Base-by-base conservation (phyloP, 192 early-diverging fungal species). In the Piromyces finnis region DNA sequence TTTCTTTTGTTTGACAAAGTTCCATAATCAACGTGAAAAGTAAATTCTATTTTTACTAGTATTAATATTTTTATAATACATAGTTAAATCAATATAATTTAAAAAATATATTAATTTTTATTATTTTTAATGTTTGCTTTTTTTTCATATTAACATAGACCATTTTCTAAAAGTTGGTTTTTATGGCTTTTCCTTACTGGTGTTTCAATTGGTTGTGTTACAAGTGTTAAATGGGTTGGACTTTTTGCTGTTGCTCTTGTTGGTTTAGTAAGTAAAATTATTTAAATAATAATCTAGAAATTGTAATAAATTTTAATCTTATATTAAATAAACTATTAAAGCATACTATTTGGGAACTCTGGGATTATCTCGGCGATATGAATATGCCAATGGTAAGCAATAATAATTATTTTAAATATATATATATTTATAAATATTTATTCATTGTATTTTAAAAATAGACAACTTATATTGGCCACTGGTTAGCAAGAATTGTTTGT, bases 211-310 rank as follows among this genome's bases (percentile, higher is more conserved):
- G 79, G 79, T 77, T 80, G 29, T 77, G 79, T 80, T 7, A 28
- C 79, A 18, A 77, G 39, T 29, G 90, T 96, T 30, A 99, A 99
- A 86, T 99, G 97, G 98, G 94, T 99, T 32, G 98, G 98, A 0
- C 83, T 97, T 28, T 95, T 99, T 85, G 90, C 91, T 30, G 92
- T 96, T 16, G 96, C 94, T 7, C 84, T 77, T 80, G 79, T 80
- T 36, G 79, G 79, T 77, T 29, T 80, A 68, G 51, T 68, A 68
- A 68, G 51, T 68, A 68, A 2, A 5, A 22, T 51, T 22, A 51
- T 51, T 22, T 51, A 22, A 22, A 14, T 51, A 17, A 22, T 22
- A 14, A 14, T 22, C 22, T 22, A 22, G 13, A 51, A 51, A 22
- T 51, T 51, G 2, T 51, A 51, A 22, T 22, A 22, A 22, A 22